A percentile compares a stretch with the other conserved stretches of the same genome.
Evolutionary conservation across 805 yeast species (phyloP).

Genomic region (Saturnispora hagleri): DNA sequence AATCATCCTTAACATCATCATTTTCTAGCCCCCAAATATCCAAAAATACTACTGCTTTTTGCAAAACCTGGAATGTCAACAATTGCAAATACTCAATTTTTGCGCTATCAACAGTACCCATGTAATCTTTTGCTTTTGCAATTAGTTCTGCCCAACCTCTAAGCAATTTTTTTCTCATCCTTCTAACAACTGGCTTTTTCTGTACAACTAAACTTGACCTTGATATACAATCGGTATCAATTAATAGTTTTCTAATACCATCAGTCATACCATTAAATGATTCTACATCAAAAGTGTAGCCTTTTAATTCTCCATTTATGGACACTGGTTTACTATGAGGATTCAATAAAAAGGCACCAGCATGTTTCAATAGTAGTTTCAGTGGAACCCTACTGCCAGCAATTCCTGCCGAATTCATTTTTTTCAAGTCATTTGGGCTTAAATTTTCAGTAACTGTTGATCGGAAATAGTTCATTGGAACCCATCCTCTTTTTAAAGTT

Average conservation of each 20-base stretch:
- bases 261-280: constrained; percentile 60
- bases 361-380: constrained; percentile 45
- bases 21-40: constrained; percentile 67
- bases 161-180: constrained; percentile 55
- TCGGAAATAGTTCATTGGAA: constrained; percentile 72
- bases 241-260: constrained; percentile 58
- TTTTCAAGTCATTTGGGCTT: constrained; percentile 12
- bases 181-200: constrained; percentile 49
- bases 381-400: constrained; percentile 44
- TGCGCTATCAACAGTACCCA: constrained; percentile 48
- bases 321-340: constrained; percentile 44
- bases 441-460: constrained; percentile 24
- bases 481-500: constrained; percentile 67
- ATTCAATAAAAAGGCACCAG: constrained; percentile 57
- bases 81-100: constrained; percentile 55
- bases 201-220: constrained; percentile 64
- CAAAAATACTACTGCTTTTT: constrained; percentile 54
- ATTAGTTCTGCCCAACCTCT: constrained; percentile 77
- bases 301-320: constrained; percentile 27
- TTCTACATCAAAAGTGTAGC: constrained; percentile 45
- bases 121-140: constrained; percentile 67
- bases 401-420: constrained; percentile 16
- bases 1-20: constrained; percentile 29
- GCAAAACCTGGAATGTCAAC: constrained; percentile 57
- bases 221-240: constrained; percentile 65